These are phyloP conservation scores for Trichoderma sp. DNA, from an alignment of 2,329 filamentous ascomycete genomes.

Conservation along the genomic window DNA sequence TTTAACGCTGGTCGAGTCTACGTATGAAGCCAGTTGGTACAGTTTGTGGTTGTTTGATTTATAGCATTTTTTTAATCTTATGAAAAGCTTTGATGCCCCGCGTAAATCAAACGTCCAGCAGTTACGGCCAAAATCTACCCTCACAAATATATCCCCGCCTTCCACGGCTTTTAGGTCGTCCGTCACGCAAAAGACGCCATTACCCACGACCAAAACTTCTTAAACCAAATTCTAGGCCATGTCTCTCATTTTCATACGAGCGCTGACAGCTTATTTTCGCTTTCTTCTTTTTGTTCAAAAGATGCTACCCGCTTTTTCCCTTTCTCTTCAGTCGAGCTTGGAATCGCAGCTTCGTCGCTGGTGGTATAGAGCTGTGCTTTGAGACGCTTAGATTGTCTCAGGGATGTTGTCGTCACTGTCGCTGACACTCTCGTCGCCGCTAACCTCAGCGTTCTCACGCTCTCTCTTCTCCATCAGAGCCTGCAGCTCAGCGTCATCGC, in stretches of 20 bases:
- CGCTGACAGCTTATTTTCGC: slow-evolving; percentile 14
- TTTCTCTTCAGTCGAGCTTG: slow-evolving; percentile 17
- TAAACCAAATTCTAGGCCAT: slow-evolving; percentile 27
- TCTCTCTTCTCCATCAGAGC: slow-evolving; percentile 99
- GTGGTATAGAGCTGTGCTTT: slow-evolving; percentile 8
- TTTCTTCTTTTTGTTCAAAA: neutral
- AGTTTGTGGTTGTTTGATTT: slow-evolving; percentile 1
- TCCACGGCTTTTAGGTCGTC: slow-evolving; percentile 23
- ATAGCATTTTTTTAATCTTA: slow-evolving; percentile 8
- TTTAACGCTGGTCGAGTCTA: neutral
- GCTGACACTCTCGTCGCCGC: slow-evolving; percentile 93
- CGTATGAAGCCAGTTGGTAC: neutral
- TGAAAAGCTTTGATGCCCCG: neutral
- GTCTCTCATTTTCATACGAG: slow-evolving; percentile 17
- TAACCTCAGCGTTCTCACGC: slow-evolving; percentile 96
- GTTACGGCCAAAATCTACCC: slow-evolving; percentile 16
- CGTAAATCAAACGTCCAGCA: slow-evolving; percentile 5
- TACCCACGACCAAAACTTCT: slow-evolving; percentile 23
- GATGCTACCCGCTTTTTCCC: slow-evolving; percentile 10
- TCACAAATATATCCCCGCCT: slow-evolving; percentile 15
- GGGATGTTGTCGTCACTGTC: slow-evolving; percentile 85
- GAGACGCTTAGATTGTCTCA: slow-evolving; percentile 44
- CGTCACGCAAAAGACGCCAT: slow-evolving; percentile 23
- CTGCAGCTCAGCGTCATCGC: slow-evolving; percentile 94
- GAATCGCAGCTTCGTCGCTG: slow-evolving; percentile 13